phyloP scores from a whole-genome alignment of 1,284 basidiomycete genomes.

The Ceratobasidium sp. region DNA sequence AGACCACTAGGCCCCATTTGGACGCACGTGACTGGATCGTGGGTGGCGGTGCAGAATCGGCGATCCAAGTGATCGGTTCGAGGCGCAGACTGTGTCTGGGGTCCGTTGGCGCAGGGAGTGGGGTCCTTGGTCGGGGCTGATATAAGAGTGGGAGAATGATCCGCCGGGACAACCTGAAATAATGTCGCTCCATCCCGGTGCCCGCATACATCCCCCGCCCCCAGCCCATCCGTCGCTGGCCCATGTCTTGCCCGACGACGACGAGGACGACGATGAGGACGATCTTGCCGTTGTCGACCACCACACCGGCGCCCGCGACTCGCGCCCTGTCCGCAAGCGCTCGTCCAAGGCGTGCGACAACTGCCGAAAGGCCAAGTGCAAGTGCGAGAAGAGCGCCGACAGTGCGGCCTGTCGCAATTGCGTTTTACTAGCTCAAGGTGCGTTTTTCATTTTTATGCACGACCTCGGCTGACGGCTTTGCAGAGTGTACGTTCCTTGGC shows the following conservation, averaged over 20 bases:
- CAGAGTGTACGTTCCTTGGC: constrained; percentile 85
- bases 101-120: too few relatives aligned
- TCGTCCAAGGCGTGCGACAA: constrained; percentile 73
- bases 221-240: constrained; percentile 54
- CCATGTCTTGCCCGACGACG: constrained; percentile 57
- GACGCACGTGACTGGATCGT: too few relatives aligned
- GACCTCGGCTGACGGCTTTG: constrained; percentile 30
- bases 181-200: constrained; percentile 38
- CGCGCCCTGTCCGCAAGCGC: constrained; percentile 53
- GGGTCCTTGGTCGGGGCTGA: too few relatives aligned
- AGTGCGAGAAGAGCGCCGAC: constrained; percentile 70
- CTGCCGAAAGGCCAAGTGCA: constrained; percentile 85
- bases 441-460: constrained; percentile 51
- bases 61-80: too few relatives aligned
- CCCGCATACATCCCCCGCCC: constrained; percentile 44
- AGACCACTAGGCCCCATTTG: too few relatives aligned
- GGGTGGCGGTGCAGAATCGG: too few relatives aligned
- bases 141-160: constrained; percentile 44
- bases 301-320: constrained; percentile 23
- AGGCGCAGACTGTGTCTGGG: too few relatives aligned
- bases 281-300: constrained; percentile 55
- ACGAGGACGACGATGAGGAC: constrained; percentile 65
- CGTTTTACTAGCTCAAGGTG: constrained; percentile 76
- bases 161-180: constrained; percentile 36
- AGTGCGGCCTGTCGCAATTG: constrained; percentile 78